Conservation (phyloP, 2,329 filamentous ascomycete species). For the Cladophialophora immunda region DNA sequence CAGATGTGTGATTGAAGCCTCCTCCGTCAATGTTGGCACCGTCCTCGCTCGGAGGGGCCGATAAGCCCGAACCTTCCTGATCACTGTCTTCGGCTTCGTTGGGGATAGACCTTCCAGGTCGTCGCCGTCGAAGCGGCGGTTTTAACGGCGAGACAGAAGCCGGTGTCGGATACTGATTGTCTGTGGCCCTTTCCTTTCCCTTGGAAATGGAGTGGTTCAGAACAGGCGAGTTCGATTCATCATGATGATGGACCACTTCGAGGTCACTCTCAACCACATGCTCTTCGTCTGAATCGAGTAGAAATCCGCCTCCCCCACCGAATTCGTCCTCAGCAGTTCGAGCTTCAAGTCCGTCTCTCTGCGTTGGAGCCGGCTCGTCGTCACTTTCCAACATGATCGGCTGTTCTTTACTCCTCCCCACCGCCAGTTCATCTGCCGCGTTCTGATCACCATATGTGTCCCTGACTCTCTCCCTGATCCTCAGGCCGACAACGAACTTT, state of each 20-base stretch:
- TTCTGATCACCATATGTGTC: conserved; percentile 74
- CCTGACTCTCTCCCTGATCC: conserved; percentile 79
- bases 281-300: conserved; percentile 44
- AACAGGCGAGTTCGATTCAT: neutral
- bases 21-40: neutral
- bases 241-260: conserved; percentile 51
- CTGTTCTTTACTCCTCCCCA: conserved; percentile 30
- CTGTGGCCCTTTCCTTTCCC: conserved; percentile 21
- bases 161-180: conserved; percentile 34
- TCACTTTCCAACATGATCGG: conserved; percentile 41
- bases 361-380: conserved; percentile 30
- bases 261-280: conserved; percentile 32
- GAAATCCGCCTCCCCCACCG: conserved; percentile 46
- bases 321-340: conserved; percentile 34
- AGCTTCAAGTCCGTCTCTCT: conserved; percentile 17
- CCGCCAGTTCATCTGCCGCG: conserved; percentile 34
- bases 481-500: conserved; percentile 84
- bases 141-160: conserved; percentile 27
- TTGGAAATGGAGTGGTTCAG: conserved; percentile 6
- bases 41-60: conserved; percentile 2
- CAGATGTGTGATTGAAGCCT: neutral
- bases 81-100: conserved; percentile 23
- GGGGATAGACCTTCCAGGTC: conserved; percentile 17
- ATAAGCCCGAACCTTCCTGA: conserved; percentile 22
- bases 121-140: conserved; percentile 11